Conservation (phyloP, 768 basidiomycete genomes). For the Suillus paluster region DNA sequence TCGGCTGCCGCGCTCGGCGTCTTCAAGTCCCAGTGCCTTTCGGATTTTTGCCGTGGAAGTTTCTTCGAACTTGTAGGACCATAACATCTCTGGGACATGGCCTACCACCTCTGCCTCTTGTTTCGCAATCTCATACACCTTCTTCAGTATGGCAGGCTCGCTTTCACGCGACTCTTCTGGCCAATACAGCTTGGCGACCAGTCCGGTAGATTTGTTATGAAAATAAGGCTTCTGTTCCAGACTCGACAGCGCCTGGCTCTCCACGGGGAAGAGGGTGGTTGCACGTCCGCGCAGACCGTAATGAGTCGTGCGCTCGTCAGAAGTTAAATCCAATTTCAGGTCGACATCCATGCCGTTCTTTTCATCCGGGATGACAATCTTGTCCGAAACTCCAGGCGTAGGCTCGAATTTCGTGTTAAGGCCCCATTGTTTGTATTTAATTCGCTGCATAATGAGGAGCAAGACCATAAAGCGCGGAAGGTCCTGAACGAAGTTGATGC, state of each 20-base stretch:
- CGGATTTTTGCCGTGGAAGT: neutral
- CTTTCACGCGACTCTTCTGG: neutral
- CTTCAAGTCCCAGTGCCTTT: neutral
- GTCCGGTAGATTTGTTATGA: neutral
- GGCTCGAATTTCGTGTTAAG: slow-evolving; percentile 5
- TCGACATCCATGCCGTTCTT: neutral
- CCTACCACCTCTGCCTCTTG: neutral
- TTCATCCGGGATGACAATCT: neutral
- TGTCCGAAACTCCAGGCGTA: neutral
- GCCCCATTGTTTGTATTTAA: slow-evolving; percentile 15
- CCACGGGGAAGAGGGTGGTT: slow-evolving; percentile 12
- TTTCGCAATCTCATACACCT: neutral
- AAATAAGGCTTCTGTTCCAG: neutral
- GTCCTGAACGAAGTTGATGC: slow-evolving; percentile 17
- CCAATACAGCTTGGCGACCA: neutral
- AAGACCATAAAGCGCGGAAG: slow-evolving; percentile 15
- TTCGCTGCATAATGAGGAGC: slow-evolving; percentile 15
- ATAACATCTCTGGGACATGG: neutral
- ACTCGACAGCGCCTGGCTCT: neutral
- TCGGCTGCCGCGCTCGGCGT: neutral
- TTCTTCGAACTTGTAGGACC: neutral
- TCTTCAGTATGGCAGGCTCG: neutral
- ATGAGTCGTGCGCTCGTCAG: slow-evolving; percentile 4
- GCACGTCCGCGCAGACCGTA: slow-evolving; percentile 13
- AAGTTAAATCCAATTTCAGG: neutral